A percentile compares a stretch with the other conserved stretches of the same genome.
phyloP scores from a whole-genome alignment of 202 grass and related monocot genomes.

The Schoenoplectus triqueter region DNA sequence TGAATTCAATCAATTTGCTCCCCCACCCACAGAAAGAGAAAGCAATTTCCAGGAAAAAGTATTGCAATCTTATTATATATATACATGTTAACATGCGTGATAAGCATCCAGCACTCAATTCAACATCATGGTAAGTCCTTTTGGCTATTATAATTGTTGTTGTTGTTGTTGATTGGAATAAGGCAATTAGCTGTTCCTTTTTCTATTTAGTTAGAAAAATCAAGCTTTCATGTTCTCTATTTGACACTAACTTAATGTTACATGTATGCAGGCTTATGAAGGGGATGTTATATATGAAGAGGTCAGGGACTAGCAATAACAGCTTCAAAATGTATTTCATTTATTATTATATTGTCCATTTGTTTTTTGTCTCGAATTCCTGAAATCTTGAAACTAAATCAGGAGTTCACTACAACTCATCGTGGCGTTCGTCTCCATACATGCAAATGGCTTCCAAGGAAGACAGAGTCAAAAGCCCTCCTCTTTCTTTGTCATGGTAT shows the following conservation, averaged over 20 bases:
- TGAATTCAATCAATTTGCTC: not conserved
- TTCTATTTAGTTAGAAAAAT: not conserved
- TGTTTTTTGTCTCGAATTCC: not conserved
- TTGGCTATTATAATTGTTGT: not conserved
- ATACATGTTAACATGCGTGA: not conserved
- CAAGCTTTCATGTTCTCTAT: not conserved
- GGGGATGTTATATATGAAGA: slow-evolving; percentile 61
- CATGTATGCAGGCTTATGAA: not conserved
- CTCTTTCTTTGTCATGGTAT: slow-evolving; percentile 77
- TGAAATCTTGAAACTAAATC: not conserved
- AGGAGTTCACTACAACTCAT: slow-evolving; percentile 59
- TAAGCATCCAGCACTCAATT: not conserved
- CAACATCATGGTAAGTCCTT: not conserved
- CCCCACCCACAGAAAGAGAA: not conserved
- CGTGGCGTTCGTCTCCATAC: slow-evolving; percentile 56
- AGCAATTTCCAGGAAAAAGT: not conserved
- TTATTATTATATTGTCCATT: not conserved
- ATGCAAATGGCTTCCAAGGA: slow-evolving; percentile 55
- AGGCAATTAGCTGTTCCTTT: not conserved
- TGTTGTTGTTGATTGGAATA: not conserved
- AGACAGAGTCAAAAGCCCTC: slow-evolving; percentile 50
- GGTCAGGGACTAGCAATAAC: slow-evolving; percentile 32
- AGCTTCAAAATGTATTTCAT: not conserved
- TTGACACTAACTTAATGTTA: not conserved
- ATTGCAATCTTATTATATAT: not conserved